These are phyloP conservation scores for Royoungia palumana DNA, from an alignment of 768 basidiomycete genomes.

Conservation along the genomic window DNA sequence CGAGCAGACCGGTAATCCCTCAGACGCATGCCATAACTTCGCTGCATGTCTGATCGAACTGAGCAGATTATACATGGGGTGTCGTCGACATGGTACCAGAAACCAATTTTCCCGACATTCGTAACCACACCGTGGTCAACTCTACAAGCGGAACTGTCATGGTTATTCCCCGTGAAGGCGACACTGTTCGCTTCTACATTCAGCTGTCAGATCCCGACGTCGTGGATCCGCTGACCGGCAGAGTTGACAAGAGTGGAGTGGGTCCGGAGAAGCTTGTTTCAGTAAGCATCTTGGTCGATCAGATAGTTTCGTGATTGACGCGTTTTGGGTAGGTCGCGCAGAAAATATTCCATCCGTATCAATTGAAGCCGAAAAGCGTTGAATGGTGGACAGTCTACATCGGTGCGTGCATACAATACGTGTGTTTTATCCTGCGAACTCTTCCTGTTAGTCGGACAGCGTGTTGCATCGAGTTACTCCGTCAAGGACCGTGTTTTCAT, in stretches of 20 bases:
- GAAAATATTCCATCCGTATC: slow-evolving; percentile 56
- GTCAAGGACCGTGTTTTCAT: slow-evolving; percentile 74
- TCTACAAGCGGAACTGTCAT: slow-evolving; percentile 66
- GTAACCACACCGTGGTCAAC: slow-evolving; percentile 60
- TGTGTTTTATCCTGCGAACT: background rate
- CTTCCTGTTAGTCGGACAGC: slow-evolving; percentile 56
- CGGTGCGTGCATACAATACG: slow-evolving; percentile 38
- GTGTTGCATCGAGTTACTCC: too few relatives aligned
- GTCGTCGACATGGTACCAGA: slow-evolving; percentile 69
- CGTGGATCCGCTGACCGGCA: too few relatives aligned
- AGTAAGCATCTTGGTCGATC: slow-evolving; percentile 30
- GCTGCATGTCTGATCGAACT: background rate
- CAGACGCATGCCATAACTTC: background rate
- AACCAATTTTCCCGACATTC: slow-evolving; percentile 76
- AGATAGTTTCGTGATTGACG: background rate
- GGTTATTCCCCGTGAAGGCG: too few relatives aligned
- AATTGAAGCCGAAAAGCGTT: slow-evolving; percentile 45
- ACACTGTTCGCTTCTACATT: too few relatives aligned
- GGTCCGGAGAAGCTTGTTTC: slow-evolving; percentile 51
- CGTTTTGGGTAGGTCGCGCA: slow-evolving; percentile 43
- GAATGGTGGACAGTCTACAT: slow-evolving; percentile 77
- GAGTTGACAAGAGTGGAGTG: slow-evolving; percentile 51
- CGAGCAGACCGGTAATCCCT: slow-evolving; percentile 39
- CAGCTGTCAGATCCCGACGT: too few relatives aligned
- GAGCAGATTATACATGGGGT: slow-evolving; percentile 74